These are phyloP conservation scores for Acanthamoeba healyi DNA, from an alignment of 208 protist genomes.

Conservation along the genomic window DNA sequence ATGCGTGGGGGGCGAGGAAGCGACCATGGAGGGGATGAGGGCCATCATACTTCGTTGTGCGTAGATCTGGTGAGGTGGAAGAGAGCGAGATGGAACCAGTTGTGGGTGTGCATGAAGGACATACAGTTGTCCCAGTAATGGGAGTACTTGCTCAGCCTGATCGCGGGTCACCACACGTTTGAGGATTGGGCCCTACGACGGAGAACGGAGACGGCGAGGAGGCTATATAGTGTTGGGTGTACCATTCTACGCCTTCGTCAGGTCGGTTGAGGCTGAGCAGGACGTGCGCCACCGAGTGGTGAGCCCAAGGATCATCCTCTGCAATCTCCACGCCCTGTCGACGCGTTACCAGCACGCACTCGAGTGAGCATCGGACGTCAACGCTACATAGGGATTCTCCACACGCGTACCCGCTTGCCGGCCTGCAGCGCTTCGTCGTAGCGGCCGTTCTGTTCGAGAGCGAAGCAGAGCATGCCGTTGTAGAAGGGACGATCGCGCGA, in stretches of 20 bases:
- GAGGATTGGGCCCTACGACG: no score
- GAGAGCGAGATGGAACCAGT: slow-evolving; percentile 59
- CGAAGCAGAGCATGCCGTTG: slow-evolving; percentile 70
- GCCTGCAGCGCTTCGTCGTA: slow-evolving; percentile 21
- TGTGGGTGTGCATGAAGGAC: slow-evolving; percentile 63
- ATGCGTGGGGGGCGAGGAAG: background rate
- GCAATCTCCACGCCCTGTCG: background rate
- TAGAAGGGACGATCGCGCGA: background rate
- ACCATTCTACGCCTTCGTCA: slow-evolving; percentile 62
- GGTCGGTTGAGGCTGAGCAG: background rate
- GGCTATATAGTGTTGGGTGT: background rate
- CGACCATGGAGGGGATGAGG: background rate
- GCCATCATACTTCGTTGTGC: background rate
- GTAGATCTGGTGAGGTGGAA: slow-evolving; percentile 7
- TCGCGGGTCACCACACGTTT: no score
- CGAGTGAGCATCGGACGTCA: no score
- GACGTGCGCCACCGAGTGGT: slow-evolving; percentile 53
- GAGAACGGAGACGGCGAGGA: no score
- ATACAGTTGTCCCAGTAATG: slow-evolving; percentile 63
- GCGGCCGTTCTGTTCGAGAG: slow-evolving; percentile 52
- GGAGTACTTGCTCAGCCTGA: slow-evolving; percentile 16
- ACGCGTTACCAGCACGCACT: background rate
- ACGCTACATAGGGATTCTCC: no score
- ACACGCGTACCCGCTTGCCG: slow-evolving; percentile 9
- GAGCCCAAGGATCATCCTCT: slow-evolving; percentile 28